Percentiles rank a stretch among this genome's conserved stretches.
Conservation (phyloP, 352 stramenopile species). For the Phytopythium aichiense region DNA sequence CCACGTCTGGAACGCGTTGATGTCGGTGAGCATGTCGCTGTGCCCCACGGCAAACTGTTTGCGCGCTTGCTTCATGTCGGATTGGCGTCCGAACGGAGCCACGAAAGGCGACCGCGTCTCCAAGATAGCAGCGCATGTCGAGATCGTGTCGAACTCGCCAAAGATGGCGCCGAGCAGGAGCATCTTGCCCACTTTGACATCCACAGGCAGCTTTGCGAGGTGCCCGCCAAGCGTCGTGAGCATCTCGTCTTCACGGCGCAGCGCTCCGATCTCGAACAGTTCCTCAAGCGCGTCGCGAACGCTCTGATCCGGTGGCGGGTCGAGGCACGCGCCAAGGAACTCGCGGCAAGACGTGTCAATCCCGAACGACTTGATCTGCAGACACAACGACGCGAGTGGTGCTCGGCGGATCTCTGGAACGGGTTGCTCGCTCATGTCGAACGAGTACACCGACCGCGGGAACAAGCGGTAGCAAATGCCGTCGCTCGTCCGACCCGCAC, state of each 20-base stretch:
- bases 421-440: constrained; percentile 71
- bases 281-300: constrained; percentile 91
- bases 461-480: constrained; percentile 91
- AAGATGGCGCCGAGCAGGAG: constrained; percentile 95
- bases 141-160: constrained; percentile 69
- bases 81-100: constrained; percentile 62
- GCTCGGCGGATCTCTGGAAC: constrained; percentile 96
- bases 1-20: constrained; percentile 77
- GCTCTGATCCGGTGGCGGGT: constrained; percentile 86
- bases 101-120: constrained; percentile 85
- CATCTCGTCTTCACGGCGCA: constrained; percentile 49
- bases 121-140: constrained; percentile 66
- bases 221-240: constrained; percentile 94
- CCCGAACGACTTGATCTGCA: constrained; percentile 93
- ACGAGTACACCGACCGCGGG: constrained; percentile 66
- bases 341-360: constrained; percentile 57
- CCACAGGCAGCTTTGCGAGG: constrained; percentile 93
- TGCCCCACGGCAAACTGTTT: constrained; percentile 50
- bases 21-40: constrained; percentile 75
- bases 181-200: constrained; percentile 97
- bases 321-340: constrained; percentile 91
- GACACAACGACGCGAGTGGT: constrained; percentile 92
- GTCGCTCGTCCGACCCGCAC: constrained; percentile 90
- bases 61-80: constrained; percentile 59
- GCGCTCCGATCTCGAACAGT: constrained; percentile 86